Base-by-base conservation (phyloP, 345 rosid species). In the Salix suchowensis region DNA sequence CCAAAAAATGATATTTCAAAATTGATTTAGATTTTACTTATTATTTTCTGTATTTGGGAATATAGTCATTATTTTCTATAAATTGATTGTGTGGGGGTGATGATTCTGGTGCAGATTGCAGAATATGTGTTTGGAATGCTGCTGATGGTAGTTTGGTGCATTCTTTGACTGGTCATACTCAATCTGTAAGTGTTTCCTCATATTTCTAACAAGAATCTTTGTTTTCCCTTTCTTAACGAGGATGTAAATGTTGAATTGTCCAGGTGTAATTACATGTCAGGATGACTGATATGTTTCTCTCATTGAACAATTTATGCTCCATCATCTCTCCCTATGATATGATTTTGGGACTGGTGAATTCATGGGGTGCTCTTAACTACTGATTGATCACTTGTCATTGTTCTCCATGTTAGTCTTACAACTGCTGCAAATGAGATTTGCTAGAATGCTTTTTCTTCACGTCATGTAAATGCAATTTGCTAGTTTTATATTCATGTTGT, bases 81-180 rank as follows among this genome's bases (percentile, higher is more conserved):
- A 58, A 5, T 23, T 58, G 14, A 58, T 58, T 23, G 64, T 23
- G 26, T 58, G 28, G 64, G 23, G 58, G 28, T 58, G 64, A 58
- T n/a, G 15, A 58, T 58, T 23, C 64, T 23, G n/a, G 71, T 86
- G 84, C 89, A 96, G 99, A 96, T 86, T 96, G 98, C 88, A 91
- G 99, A 87, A 94, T 96, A 80, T 96, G 99, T 50, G 99, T 96
- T 76, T 96, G 99, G 99, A 96, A 96, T 88, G 98, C 97, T 37
- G 87, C 97, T 82, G 98, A 96, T 89, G 97, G 98, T 82, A 88
- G 89, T 87, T 80, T 94, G 80, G 98, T 96, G 64, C 99, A 96
- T 84, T 94, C 95, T 72, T 88, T 96, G 90, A 90, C 97, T 70
- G 99, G 99, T 76, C 99, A 96, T 76, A 90, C 97, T 83, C 89